Evolutionary conservation across 169 alveolate genomes (phyloP).

Genomic region (Plasmodium sp.): DNA sequence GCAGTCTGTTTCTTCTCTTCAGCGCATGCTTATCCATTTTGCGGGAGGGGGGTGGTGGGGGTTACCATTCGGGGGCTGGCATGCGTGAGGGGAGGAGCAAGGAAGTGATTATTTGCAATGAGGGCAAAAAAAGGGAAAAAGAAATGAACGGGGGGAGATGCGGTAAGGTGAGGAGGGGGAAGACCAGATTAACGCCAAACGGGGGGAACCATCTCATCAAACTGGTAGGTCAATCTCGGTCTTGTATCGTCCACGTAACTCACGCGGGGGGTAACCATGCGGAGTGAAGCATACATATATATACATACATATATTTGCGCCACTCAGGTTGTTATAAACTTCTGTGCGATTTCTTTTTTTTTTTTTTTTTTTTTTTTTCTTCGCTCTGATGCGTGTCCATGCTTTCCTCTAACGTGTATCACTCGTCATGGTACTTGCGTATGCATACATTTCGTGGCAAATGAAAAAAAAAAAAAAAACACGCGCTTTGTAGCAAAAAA

Average conservation of each 20-base stretch:
- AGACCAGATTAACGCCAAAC: neutral
- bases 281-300: neutral
- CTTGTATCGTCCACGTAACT: neutral
- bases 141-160: neutral
- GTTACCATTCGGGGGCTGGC: neutral
- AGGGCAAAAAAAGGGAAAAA: neutral
- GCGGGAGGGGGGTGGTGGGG: neutral
- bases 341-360: neutral
- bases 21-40: constrained; percentile 59
- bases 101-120: neutral
- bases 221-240: neutral
- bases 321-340: neutral
- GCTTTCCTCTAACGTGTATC: neutral
- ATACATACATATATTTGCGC: neutral
- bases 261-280: neutral
- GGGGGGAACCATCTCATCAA: neutral
- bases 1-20: constrained; percentile 53
- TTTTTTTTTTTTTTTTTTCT: neutral
- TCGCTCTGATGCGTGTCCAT: neutral
- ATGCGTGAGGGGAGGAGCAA: neutral
- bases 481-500: neutral
- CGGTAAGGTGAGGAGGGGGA: neutral
- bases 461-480: neutral
- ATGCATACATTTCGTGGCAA: neutral
- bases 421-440: neutral